Evolutionary conservation across 768 basidiomycete species (phyloP), one percentile per base, ranked within the genome.

Genomic region (Grammothele lineata): DNA sequence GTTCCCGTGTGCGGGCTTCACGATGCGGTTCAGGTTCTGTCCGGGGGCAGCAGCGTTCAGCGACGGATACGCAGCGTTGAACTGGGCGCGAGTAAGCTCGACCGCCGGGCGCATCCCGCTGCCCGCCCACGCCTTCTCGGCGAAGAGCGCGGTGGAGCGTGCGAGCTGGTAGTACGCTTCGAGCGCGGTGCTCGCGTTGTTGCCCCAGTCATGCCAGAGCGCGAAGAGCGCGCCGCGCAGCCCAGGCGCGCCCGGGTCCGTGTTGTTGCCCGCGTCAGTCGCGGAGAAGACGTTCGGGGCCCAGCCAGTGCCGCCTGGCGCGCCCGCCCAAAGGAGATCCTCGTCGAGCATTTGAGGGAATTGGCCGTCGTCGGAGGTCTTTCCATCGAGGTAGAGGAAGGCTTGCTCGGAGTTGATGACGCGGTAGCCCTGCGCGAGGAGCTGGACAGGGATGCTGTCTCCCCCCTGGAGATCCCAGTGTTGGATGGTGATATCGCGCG

Each of bases 91-190:
- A 1, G 68, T 62, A 43, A 74, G 61, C 48, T 55, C 64, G 1
- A 64, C 63, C 0, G 50, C 26, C n/a, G n/a, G n/a, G 25, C 71
- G 69, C 11, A 66, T 50, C 8, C 58, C 69, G 21, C 68, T 68
- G 12, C 72, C 71, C 8, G 70, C 60, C 73, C 73, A 74, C 7
- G 68, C 57, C 51, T 73, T 73, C 56, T 73, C 73, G 1, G 57
- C 67, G 42, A 74, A 66, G 5, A 70, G 61, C 5, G 71, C 69
- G 19, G 72, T 46, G 24, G 70, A 70, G 33, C 62, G 66, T 6
- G 71, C 61, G 7, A 74, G 59, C 42, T 73, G 69, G 53, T 71
- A 70, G 50, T 72, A 73, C 2, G 66, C 64, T 59, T 74, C 73
- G 10, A 72, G 57, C 7, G 65, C 66, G 5, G 71, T 73, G 24